Evolutionary conservation across 1,139 yeast species (phyloP).

Genomic region (Candida sojae): DNA sequence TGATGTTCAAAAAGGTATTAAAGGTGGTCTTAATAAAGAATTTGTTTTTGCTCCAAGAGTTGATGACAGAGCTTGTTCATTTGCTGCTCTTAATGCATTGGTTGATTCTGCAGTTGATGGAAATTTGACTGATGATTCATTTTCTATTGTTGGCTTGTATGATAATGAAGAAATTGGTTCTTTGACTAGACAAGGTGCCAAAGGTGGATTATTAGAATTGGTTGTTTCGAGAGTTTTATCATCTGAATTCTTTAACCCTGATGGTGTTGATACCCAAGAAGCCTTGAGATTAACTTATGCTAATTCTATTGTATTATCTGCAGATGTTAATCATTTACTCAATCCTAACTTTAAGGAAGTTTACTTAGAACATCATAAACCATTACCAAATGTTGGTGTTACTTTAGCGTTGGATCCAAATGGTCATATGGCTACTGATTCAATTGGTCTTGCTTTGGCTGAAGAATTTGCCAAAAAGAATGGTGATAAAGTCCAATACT

Average conservation of each 20-base stretch:
- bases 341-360: conserved; percentile 44
- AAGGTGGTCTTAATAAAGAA: conserved; percentile 43
- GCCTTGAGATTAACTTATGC: conserved; percentile 28
- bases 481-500: conserved; percentile 35
- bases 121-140: conserved; percentile 28
- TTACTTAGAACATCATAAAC: conserved; percentile 41
- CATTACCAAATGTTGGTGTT: conserved; percentile 45
- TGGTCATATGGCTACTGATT: conserved; percentile 47
- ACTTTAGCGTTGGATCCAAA: conserved; percentile 43
- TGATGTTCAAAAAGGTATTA: conserved; percentile 41
- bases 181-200: conserved; percentile 44
- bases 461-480: conserved; percentile 32
- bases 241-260: conserved; percentile 19
- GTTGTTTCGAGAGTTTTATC: conserved; percentile 36
- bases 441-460: conserved; percentile 35
- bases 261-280: conserved; percentile 24
- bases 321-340: conserved; percentile 49
- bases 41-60: conserved; percentile 46
- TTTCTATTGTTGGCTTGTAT: conserved; percentile 39
- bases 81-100: conserved; percentile 39
- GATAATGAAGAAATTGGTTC: conserved; percentile 51
- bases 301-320: conserved; percentile 41
- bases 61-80: conserved; percentile 49
- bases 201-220: conserved; percentile 39
- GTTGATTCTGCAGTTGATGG: conserved; percentile 23